Base-by-base conservation (phyloP, 2,329 filamentous ascomycete species). In the Stachybotrys echinatus region DNA sequence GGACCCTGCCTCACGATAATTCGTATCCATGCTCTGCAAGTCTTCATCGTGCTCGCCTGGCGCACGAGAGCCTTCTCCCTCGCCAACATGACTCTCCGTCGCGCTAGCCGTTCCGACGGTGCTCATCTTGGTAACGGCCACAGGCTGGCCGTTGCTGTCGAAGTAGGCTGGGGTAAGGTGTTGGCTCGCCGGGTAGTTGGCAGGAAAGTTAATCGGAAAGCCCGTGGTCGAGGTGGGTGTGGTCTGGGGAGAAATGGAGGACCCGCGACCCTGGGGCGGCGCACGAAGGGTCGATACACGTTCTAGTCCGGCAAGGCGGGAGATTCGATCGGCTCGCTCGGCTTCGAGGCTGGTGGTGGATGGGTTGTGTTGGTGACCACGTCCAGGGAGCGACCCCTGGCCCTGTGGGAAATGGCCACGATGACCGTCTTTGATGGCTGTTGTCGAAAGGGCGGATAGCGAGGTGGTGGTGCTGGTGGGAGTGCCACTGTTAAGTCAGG, bases 351-450 rank as follows among this genome's bases (percentile, higher is more conserved):
- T 92, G 57, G 81, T 87, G 48, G 82, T 81, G 6, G 81, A 69
- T 57, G 79, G 73, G 59, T 80, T 76, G 62, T 83, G 75, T 61
- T 83, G 70, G 65, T 84, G 73, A 60, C 80, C 74, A 47, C 83
- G 81, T 54, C 75, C 75, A 50, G 79, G 75, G 51, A 69, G 59
- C 8, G 64, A 64, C 20, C 55, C 27, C 5, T 52, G 31, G 50
- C 76, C 71, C 49, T 84, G 79, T 23, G 84, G 81, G 23, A 86
- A 78, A 64, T 91, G 84, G 55, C 92, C 92, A 53, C 90, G 88
- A 64, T 96, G 90, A 59, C 92, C 92, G 65, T 97, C 92, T 71
- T 96, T 96, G 77, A 96, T 96, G 47, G 92, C 92, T 12, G 90
- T 94, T 18, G 92, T 96, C 17, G 90, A 95, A 45, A 97, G 80